A percentile compares a stretch with the other conserved stretches of the same genome.
Evolutionary conservation across 73 alveolate genomes (phyloP).

Genomic region (Durusdinium trenchii): DNA sequence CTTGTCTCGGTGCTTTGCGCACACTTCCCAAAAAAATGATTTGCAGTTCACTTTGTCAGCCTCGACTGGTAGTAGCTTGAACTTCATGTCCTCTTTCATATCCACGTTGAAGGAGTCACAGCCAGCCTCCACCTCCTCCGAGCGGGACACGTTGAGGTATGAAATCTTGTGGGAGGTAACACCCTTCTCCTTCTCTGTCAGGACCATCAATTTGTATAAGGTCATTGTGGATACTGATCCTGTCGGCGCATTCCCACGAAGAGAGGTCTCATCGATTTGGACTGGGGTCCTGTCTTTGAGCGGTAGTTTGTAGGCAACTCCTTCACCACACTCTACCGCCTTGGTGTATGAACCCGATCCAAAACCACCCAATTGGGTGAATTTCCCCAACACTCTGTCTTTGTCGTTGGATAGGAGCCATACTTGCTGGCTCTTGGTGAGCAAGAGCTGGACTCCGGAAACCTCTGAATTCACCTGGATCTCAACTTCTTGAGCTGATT

Average conservation of each 20-base stretch:
- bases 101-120: neutral
- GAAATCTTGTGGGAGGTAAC: neutral
- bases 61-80: neutral
- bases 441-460: neutral
- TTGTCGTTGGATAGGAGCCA: neutral
- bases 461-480: neutral
- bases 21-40: neutral
- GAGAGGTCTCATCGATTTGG: neutral
- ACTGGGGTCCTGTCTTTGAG: neutral
- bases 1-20: neutral
- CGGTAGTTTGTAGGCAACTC: neutral
- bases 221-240: neutral
- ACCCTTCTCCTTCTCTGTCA: neutral
- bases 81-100: neutral
- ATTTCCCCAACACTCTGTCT: neutral
- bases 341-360: neutral
- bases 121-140: neutral
- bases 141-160: neutral
- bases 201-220: neutral
- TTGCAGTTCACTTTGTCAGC: neutral
- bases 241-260: neutral
- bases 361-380: neutral
- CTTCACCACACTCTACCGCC: neutral
- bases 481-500: neutral
- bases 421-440: neutral